Conservation (phyloP, 495 filamentous ascomycete species). For the Penicillium tannophilum region DNA sequence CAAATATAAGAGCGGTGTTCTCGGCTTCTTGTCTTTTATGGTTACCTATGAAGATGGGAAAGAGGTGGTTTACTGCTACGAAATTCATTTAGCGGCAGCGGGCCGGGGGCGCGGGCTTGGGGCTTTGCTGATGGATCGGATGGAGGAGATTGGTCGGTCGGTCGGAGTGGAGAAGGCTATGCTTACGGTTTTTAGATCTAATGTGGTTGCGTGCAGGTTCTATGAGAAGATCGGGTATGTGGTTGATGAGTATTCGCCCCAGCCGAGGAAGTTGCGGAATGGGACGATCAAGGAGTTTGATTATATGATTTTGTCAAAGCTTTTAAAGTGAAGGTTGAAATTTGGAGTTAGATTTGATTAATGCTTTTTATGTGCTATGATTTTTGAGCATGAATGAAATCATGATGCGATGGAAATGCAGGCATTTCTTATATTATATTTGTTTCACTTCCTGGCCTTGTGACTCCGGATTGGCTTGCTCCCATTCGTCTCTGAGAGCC, state of each 20-base stretch:
- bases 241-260: slow-evolving; percentile 67
- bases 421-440: slow-evolving; percentile 57
- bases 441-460: slow-evolving; percentile 82
- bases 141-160: slow-evolving; percentile 45
- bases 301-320: slow-evolving; percentile 74
- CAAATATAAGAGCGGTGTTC: slow-evolving; percentile 25
- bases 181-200: slow-evolving; percentile 79
- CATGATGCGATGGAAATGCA: slow-evolving; percentile 10
- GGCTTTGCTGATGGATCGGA: slow-evolving; percentile 38
- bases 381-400: neutral
- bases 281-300: slow-evolving; percentile 65
- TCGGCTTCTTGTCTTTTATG: slow-evolving; percentile 81
- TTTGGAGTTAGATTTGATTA: slow-evolving; percentile 1
- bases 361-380: slow-evolving; percentile 1
- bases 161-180: slow-evolving; percentile 69
- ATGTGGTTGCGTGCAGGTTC: slow-evolving; percentile 61
- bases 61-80: slow-evolving; percentile 83
- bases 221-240: slow-evolving; percentile 70
- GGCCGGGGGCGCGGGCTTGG: slow-evolving; percentile 54
- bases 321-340: slow-evolving; percentile 27
- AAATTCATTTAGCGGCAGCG: slow-evolving; percentile 68
- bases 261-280: slow-evolving; percentile 60
- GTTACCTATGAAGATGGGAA: slow-evolving; percentile 75
- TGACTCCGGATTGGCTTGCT: slow-evolving; percentile 87
- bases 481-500: slow-evolving; percentile 89